Evolutionary conservation across 805 yeast species (phyloP).

Genomic region (Starmerella ratchasimensis): DNA sequence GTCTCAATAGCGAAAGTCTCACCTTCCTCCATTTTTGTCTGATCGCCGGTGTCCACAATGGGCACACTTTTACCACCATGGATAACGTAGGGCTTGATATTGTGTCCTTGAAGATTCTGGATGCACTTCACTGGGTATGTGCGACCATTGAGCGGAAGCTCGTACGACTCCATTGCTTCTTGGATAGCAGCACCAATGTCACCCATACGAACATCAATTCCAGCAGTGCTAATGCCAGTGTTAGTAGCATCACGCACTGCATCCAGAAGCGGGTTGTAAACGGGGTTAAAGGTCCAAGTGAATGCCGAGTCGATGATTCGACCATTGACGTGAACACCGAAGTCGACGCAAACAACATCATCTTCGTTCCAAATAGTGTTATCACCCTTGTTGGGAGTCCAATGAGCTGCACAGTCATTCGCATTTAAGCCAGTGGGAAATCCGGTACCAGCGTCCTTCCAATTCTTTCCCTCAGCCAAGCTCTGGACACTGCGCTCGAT

Average conservation of each 20-base stretch:
- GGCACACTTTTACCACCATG: slow-evolving; percentile 97
- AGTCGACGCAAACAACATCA: slow-evolving; percentile 92
- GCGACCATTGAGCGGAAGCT: slow-evolving; percentile 79
- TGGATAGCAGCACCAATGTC: slow-evolving; percentile 94
- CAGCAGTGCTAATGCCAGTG: slow-evolving; percentile 84
- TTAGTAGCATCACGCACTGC: slow-evolving; percentile 91
- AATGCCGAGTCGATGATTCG: slow-evolving; percentile 89
- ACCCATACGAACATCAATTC: slow-evolving; percentile 86
- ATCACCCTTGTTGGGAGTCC: slow-evolving; percentile 94
- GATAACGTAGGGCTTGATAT: slow-evolving; percentile 66
- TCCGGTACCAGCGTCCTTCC: slow-evolving; percentile 69
- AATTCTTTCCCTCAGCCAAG: slow-evolving; percentile 48
- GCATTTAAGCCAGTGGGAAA: slow-evolving; percentile 96
- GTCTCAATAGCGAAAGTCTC: slow-evolving; percentile 97
- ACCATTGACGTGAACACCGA: slow-evolving; percentile 94
- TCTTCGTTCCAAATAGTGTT: slow-evolving; percentile 64
- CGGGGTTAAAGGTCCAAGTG: slow-evolving; percentile 62
- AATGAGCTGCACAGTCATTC: slow-evolving; percentile 94
- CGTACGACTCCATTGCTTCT: slow-evolving; percentile 95
- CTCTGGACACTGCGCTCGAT: slow-evolving; percentile 76
- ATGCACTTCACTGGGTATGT: slow-evolving; percentile 75
- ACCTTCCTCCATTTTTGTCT: slow-evolving; percentile 97
- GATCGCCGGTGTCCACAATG: slow-evolving; percentile 82
- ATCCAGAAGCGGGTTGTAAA: slow-evolving; percentile 57
- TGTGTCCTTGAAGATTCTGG: slow-evolving; percentile 89